These are phyloP conservation scores for Hypoxylon intermedium DNA, from an alignment of 495 filamentous ascomycete genomes.

Conservation along the genomic window DNA sequence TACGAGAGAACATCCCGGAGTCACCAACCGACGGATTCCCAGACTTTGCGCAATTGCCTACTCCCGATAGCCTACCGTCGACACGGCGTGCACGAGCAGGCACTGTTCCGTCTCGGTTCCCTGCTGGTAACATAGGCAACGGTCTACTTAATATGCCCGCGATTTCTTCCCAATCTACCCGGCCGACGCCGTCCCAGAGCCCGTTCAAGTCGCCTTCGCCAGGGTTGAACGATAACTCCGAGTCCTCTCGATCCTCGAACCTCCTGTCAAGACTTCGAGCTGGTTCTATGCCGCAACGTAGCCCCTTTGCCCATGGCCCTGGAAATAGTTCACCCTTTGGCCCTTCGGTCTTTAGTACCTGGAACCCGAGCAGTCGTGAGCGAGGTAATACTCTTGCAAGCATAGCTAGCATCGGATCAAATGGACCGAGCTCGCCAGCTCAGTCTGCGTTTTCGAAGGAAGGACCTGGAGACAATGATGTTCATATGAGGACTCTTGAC, in stretches of 20 bases:
- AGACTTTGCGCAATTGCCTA: conserved; percentile 75
- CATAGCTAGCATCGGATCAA: conserved; percentile 74
- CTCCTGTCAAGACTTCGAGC: conserved; percentile 87
- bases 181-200: conserved; percentile 88
- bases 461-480: conserved; percentile 83
- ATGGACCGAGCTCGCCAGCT: conserved; percentile 84
- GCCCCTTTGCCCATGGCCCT: conserved; percentile 66
- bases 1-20: conserved; percentile 96
- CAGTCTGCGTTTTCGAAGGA: conserved; percentile 90
- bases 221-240: conserved; percentile 68
- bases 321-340: conserved; percentile 75
- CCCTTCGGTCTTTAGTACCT: conserved; percentile 85
- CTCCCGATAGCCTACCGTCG: conserved; percentile 63
- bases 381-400: conserved; percentile 84
- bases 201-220: conserved; percentile 84
- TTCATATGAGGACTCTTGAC: conserved; percentile 87
- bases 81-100: conserved; percentile 80
- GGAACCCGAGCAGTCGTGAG: conserved; percentile 76
- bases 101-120: conserved; percentile 95
- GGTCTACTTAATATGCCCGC: conserved; percentile 67
- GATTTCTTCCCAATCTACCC: conserved; percentile 79
- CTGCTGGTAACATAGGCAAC: conserved; percentile 66
- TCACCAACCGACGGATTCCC: conserved; percentile 96
- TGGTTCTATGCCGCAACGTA: conserved; percentile 92
- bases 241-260: conserved; percentile 66